Conservation (phyloP, 441 rosid species). For the Manihot esculenta region DNA sequence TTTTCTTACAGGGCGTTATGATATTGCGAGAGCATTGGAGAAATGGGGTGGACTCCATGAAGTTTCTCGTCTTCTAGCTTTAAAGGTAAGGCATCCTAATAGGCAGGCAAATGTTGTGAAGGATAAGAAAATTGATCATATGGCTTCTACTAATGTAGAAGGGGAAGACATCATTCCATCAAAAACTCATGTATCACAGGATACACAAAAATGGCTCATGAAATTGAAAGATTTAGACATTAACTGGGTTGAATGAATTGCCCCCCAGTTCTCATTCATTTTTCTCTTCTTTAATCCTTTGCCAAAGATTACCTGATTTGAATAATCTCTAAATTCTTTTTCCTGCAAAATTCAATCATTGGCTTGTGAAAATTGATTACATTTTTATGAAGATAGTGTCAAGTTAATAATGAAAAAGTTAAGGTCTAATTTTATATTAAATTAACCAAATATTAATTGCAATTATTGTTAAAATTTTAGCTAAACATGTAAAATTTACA, state of each 20-base stretch:
- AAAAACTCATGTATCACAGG: conserved; percentile 58
- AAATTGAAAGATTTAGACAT: conserved; percentile 68
- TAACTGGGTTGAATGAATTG: conserved; percentile 65
- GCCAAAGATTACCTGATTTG: too few relatives aligned
- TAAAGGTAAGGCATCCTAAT: conserved; percentile 77
- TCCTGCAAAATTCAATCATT: too few relatives aligned
- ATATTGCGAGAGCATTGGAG: conserved; percentile 93
- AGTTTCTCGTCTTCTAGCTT: conserved; percentile 75
- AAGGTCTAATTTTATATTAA: too few relatives aligned
- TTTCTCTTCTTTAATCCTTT: neutral
- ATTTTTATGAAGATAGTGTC: too few relatives aligned
- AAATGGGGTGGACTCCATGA: conserved; percentile 97
- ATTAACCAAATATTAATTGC: too few relatives aligned
- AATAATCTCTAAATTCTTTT: too few relatives aligned
- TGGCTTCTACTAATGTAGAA: conserved; percentile 23
- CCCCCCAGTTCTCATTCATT: neutral
- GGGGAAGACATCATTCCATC: conserved; percentile 35
- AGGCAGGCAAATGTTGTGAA: conserved; percentile 43
- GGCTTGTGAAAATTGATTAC: too few relatives aligned
- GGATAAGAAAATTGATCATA: conserved; percentile 47
- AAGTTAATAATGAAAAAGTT: too few relatives aligned
- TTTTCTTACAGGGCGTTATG: conserved; percentile 66
- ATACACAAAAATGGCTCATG: conserved; percentile 72
- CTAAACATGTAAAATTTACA: too few relatives aligned
- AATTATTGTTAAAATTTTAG: too few relatives aligned